Conservation (phyloP, 1,284 basidiomycete genomes). For the Gastroboletus turbinatus region DNA sequence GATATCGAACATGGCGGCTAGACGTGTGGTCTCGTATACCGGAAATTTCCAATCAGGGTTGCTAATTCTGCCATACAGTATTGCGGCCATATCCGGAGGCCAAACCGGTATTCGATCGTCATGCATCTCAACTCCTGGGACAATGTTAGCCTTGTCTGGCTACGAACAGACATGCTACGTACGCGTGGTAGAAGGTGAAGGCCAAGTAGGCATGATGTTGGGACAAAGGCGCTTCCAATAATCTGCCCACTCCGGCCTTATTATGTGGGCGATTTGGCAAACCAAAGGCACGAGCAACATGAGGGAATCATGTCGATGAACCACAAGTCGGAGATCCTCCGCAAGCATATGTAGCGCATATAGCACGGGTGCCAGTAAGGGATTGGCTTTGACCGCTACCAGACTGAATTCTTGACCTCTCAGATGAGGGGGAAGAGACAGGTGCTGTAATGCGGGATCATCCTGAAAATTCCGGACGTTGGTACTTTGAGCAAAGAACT, state of each 20-base stretch:
- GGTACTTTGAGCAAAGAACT: slow-evolving; percentile 37
- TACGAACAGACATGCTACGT: slow-evolving; percentile 20
- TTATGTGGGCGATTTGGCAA: slow-evolving; percentile 61
- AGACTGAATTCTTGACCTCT: slow-evolving; percentile 28
- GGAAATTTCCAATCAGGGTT: slow-evolving; percentile 66
- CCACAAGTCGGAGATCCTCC: slow-evolving; percentile 62
- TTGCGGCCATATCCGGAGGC: slow-evolving; percentile 65
- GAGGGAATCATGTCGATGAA: slow-evolving; percentile 56
- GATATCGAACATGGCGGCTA: slow-evolving; percentile 51
- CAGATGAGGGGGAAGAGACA: slow-evolving; percentile 42
- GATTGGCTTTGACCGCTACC: slow-evolving; percentile 36
- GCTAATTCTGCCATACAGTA: slow-evolving; percentile 62
- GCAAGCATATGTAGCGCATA: slow-evolving; percentile 77
- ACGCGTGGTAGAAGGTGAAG: slow-evolving; percentile 46
- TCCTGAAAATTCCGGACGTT: slow-evolving; percentile 51
- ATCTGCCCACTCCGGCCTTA: slow-evolving; percentile 82
- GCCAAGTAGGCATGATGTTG: slow-evolving; percentile 56
- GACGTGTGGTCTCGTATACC: slow-evolving; percentile 49
- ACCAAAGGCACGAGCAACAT: slow-evolving; percentile 63
- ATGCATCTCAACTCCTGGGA: slow-evolving; percentile 43
- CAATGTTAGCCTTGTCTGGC: slow-evolving; percentile 6
- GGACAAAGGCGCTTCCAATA: slow-evolving; percentile 83
- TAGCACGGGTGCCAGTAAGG: slow-evolving; percentile 51
- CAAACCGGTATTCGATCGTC: slow-evolving; percentile 69
- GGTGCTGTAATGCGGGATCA: slow-evolving; percentile 51